Evolutionary conservation across 2,329 filamentous ascomycete genomes (phyloP).

Genomic region (Albifimbria verrucaria): DNA sequence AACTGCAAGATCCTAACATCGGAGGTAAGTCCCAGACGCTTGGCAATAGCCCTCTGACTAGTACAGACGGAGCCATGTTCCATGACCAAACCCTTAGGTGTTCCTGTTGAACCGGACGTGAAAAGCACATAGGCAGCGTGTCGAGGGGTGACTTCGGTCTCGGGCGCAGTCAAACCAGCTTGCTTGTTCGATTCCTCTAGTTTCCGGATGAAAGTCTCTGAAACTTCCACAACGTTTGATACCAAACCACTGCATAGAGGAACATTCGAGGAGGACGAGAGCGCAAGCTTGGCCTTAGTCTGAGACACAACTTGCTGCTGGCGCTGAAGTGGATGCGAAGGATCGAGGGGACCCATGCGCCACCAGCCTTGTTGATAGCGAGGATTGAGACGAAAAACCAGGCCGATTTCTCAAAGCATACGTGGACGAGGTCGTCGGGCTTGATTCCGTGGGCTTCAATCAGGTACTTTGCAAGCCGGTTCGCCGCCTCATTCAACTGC

Average conservation of each 20-base stretch:
- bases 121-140: conserved; percentile 10
- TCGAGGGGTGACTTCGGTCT: background rate
- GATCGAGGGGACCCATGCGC: conserved; percentile 26
- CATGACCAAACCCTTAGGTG: conserved; percentile 14
- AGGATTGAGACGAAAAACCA: conserved; percentile 31
- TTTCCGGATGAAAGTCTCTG: background rate
- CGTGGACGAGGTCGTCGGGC: conserved; percentile 22
- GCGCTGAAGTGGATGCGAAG: conserved; percentile 28
- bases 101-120: conserved; percentile 14
- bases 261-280: background rate
- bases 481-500: conserved; percentile 10
- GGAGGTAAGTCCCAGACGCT: background rate
- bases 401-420: conserved; percentile 35
- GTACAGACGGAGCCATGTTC: conserved; percentile 8
- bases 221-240: background rate
- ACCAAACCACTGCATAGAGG: background rate
- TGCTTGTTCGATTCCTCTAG: background rate
- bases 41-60: background rate
- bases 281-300: conserved; percentile 1
- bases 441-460: conserved; percentile 7
- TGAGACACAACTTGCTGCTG: conserved; percentile 11
- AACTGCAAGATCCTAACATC: conserved; percentile 8
- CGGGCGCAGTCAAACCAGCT: background rate
- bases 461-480: background rate
- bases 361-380: conserved; percentile 32